Percentiles rank a stretch among this genome's conserved stretches.
Conservation (phyloP, 208 protist species). For the Kentomonas sorsogonicus region DNA sequence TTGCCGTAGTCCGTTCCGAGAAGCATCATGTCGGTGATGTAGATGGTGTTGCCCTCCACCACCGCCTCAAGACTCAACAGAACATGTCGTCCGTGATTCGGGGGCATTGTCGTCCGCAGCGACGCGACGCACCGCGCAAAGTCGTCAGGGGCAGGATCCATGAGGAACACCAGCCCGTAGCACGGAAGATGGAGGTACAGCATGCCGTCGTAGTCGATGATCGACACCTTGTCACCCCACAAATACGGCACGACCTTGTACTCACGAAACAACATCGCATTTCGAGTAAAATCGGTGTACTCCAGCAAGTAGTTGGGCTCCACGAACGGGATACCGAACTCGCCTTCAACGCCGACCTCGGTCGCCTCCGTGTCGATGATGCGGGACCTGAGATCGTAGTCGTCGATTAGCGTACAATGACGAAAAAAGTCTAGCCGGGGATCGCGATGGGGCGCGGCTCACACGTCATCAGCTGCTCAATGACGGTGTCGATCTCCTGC, state of each 20-base stretch:
- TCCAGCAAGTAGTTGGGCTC: constrained; percentile 82
- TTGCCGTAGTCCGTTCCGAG: constrained; percentile 41
- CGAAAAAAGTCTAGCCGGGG: constrained; percentile 52
- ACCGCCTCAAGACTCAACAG: constrained; percentile 75
- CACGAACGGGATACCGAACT: constrained; percentile 65
- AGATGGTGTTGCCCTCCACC: constrained; percentile 51
- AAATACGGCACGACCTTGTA: constrained; percentile 79
- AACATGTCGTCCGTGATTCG: neutral
- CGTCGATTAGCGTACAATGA: constrained; percentile 42
- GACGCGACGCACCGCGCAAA: too few relatives aligned
- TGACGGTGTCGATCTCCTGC: constrained; percentile 25
- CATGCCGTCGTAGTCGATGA: constrained; percentile 55
- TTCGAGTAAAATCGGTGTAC: constrained; percentile 69
- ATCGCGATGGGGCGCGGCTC: constrained; percentile 31
- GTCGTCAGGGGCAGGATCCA: too few relatives aligned
- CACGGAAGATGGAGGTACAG: constrained; percentile 74
- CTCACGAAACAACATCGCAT: constrained; percentile 44
- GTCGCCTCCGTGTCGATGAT: constrained; percentile 45
- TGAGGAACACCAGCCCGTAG: constrained; percentile 69
- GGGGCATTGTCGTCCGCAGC: neutral
- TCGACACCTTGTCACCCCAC: constrained; percentile 66
- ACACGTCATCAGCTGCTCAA: constrained; percentile 23
- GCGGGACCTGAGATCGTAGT: constrained; percentile 40
- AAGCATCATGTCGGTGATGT: constrained; percentile 78
- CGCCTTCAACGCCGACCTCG: constrained; percentile 21